These are phyloP conservation scores for Kodamaea kakaduensis DNA, from an alignment of 805 yeast genomes.

Conservation along the genomic window DNA sequence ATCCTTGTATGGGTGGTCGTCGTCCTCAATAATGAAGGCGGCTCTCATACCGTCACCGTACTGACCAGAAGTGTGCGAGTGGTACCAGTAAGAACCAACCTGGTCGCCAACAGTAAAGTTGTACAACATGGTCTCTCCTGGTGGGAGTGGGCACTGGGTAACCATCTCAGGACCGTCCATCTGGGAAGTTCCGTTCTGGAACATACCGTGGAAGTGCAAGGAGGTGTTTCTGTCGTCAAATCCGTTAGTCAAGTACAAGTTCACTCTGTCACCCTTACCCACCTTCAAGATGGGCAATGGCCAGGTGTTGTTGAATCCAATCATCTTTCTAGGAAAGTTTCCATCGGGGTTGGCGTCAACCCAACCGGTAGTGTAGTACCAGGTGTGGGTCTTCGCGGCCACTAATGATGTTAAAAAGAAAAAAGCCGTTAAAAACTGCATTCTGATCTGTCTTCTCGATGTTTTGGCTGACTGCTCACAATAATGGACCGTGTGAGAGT, in stretches of 20 bases:
- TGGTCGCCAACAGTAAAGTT: constrained; percentile 85
- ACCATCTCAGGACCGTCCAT: constrained; percentile 93
- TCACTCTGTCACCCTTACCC: constrained; percentile 72
- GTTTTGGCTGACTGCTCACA: constrained; percentile 9
- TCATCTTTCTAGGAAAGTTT: constrained; percentile 46
- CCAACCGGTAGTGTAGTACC: constrained; percentile 64
- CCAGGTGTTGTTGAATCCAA: constrained; percentile 68
- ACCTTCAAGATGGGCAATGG: constrained; percentile 87
- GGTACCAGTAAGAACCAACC: constrained; percentile 95
- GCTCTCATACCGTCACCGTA: constrained; percentile 94
- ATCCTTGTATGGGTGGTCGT: constrained; percentile 50
- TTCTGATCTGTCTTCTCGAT: constrained; percentile 7
- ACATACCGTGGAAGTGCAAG: constrained; percentile 92
- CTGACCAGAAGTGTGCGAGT: constrained; percentile 86
- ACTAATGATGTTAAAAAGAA: constrained; percentile 15
- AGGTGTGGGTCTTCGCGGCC: constrained; percentile 52
- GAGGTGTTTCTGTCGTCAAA: constrained; percentile 66
- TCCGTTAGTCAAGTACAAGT: constrained; percentile 72
- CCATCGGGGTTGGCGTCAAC: constrained; percentile 69
- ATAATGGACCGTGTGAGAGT: constrained; percentile 7
- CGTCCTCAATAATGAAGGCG: constrained; percentile 69
- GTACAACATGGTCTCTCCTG: constrained; percentile 69
- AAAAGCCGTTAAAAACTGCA: constrained; percentile 13
- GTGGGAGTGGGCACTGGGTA: constrained; percentile 89
- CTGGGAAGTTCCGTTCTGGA: constrained; percentile 66